Evolutionary conservation across 352 stramenopile genomes (phyloP).

Genomic region (Phytophthora sp.): DNA sequence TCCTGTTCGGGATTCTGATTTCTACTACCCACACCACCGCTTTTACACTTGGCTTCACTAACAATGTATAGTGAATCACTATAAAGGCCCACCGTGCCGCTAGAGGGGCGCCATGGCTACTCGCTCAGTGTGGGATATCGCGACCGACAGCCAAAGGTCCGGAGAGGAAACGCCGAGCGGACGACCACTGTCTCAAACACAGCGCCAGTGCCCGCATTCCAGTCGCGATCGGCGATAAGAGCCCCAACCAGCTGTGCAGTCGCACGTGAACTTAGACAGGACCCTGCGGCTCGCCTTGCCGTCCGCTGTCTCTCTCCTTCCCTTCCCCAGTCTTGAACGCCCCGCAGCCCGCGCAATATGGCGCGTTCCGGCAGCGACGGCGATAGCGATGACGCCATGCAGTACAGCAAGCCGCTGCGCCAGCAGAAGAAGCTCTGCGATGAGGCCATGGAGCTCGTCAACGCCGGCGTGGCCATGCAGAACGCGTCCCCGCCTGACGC

Average conservation of each 20-base stretch:
- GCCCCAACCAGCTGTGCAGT: conserved; percentile 33
- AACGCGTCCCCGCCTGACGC: conserved; percentile 65
- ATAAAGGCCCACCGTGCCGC: too few species aligned
- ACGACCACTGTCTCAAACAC: conserved; percentile 21
- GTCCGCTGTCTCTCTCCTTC: conserved; percentile 26
- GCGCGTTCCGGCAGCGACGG: conserved; percentile 54
- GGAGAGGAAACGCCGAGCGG: conserved; percentile 30
- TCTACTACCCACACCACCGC: background rate
- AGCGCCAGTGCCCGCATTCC: conserved; percentile 5
- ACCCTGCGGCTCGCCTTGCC: conserved; percentile 5
- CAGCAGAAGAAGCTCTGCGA: conserved; percentile 84
- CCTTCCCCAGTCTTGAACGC: conserved; percentile 39
- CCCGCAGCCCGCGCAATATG: conserved; percentile 41
- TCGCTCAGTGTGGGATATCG: conserved; percentile 35
- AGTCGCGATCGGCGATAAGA: conserved; percentile 44
- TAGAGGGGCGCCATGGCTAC: conserved; percentile 16
- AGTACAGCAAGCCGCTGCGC: conserved; percentile 63
- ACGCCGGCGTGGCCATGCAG: conserved; percentile 79
- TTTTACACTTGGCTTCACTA: conserved; percentile 27
- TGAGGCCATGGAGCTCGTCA: conserved; percentile 84
- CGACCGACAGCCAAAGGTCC: conserved; percentile 33
- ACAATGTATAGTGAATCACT: too few species aligned
- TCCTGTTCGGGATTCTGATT: conserved; percentile 16
- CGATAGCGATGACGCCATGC: conserved; percentile 68
- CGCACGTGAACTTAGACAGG: conserved; percentile 36